phyloP scores from a whole-genome alignment of 1,139 yeast genomes.

The Sugiyamaella grinbergsii region DNA sequence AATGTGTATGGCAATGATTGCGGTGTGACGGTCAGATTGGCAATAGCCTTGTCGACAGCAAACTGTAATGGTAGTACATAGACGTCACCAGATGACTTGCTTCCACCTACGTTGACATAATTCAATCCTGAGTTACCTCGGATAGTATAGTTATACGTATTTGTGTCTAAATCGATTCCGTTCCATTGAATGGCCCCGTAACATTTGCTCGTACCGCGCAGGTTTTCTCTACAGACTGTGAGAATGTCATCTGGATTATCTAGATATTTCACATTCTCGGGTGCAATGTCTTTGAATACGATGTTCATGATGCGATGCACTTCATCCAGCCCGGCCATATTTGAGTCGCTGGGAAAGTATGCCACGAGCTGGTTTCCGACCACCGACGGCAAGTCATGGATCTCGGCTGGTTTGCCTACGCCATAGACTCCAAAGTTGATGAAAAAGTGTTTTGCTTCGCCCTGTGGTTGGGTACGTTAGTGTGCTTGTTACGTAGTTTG shows the following conservation, averaged over 20 bases:
- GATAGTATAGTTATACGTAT: conserved; percentile 42
- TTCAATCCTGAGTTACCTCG: conserved; percentile 42
- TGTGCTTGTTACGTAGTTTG: neutral
- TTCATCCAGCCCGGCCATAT: conserved; percentile 32
- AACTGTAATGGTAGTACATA: conserved; percentile 43
- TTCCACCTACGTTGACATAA: conserved; percentile 33
- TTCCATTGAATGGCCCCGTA: conserved; percentile 44
- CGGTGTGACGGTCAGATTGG: conserved; percentile 36
- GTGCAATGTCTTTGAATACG: conserved; percentile 39
- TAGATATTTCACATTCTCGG: conserved; percentile 34
- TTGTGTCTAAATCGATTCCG: conserved; percentile 30
- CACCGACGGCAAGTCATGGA: conserved; percentile 32
- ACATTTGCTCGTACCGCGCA: conserved; percentile 41
- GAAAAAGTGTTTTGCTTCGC: conserved; percentile 40
- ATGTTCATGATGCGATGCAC: conserved; percentile 36
- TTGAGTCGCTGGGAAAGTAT: conserved; percentile 32
- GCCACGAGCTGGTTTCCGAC: conserved; percentile 34
- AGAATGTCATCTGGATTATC: conserved; percentile 34
- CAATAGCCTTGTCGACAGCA: conserved; percentile 44
- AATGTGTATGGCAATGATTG: conserved; percentile 40
- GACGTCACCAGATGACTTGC: conserved; percentile 37
- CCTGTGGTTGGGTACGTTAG: conserved; percentile 31
- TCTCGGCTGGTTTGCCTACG: conserved; percentile 36
- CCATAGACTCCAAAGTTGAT: conserved; percentile 41
- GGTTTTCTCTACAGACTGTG: conserved; percentile 38